Percentiles rank a stretch among this genome's conserved stretches.
phyloP scores from a whole-genome alignment of 305 asterid species.

The Withania somnifera region DNA sequence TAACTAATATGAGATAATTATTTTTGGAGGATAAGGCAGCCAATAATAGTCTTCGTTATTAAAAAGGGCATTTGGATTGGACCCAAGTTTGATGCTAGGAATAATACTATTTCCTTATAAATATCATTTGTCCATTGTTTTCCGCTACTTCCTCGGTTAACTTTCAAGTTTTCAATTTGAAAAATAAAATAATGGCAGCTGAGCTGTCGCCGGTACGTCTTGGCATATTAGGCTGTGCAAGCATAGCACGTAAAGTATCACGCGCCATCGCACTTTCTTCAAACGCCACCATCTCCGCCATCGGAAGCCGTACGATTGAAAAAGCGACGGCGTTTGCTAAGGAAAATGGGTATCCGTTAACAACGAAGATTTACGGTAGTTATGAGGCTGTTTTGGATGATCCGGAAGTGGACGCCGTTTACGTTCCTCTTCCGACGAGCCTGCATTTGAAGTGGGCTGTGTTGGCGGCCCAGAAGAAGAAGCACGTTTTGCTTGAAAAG shows the following conservation, averaged over 20 bases:
- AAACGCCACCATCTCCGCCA: conserved; percentile 13
- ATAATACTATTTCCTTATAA: no score
- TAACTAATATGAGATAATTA: no score
- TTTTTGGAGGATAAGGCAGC: no score
- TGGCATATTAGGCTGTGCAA: conserved; percentile 28
- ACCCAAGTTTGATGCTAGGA: no score
- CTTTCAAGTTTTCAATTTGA: no score
- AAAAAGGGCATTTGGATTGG: no score
- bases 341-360: conserved; percentile 15
- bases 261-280: conserved; percentile 22
- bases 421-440: conserved; percentile 30
- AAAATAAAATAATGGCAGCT: conserved; percentile 8
- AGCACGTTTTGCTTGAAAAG: conserved; percentile 72
- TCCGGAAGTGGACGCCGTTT: conserved; percentile 26
- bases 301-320: conserved; percentile 29
- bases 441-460: conserved; percentile 63
- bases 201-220: conserved; percentile 7
- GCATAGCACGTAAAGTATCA: conserved; percentile 22
- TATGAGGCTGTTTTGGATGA: conserved; percentile 33
- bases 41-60: no score
- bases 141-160: no score
- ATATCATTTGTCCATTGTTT: not conserved
- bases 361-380: conserved; percentile 18
- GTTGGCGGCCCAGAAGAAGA: conserved; percentile 68
- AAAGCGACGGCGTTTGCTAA: conserved; percentile 19